phyloP scores from a whole-genome alignment of 257 asterid species.

The Lantana camara region DNA sequence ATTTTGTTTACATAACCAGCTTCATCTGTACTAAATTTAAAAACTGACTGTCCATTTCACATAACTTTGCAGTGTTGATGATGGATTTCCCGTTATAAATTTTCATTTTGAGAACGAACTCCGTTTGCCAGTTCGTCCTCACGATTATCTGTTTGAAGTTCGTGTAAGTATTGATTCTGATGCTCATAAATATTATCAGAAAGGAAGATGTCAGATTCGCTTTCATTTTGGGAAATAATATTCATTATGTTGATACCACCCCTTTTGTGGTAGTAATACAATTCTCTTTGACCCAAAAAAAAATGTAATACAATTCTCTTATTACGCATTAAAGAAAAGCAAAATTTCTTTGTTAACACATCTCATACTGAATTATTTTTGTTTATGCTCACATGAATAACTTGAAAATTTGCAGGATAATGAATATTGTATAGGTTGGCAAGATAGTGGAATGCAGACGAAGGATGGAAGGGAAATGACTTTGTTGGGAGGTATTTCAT shows the following conservation, averaged over 20 bases:
- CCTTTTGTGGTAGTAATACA: neutral
- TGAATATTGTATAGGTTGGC: slow-evolving; percentile 80
- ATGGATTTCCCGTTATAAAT: slow-evolving; percentile 83
- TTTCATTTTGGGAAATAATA: neutral
- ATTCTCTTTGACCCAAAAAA: too few species aligned
- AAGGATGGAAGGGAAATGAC: slow-evolving; percentile 62
- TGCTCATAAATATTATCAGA: neutral
- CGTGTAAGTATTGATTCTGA: slow-evolving; percentile 44
- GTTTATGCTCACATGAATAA: neutral
- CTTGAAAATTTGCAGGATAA: slow-evolving; percentile 43
- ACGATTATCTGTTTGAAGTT: slow-evolving; percentile 67
- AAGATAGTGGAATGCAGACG: slow-evolving; percentile 54
- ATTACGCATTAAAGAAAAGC: too few species aligned
- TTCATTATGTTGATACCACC: neutral
- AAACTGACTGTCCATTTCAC: slow-evolving; percentile 17
- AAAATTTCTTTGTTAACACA: neutral
- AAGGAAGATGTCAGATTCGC: neutral
- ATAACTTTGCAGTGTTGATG: slow-evolving; percentile 70
- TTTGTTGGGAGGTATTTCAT: slow-evolving; percentile 68
- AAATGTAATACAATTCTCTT: neutral
- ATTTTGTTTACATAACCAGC: too few species aligned
- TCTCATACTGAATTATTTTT: neutral
- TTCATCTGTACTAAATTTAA: too few species aligned
- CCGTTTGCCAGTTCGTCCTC: slow-evolving; percentile 74
- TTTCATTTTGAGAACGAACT: slow-evolving; percentile 71